Base-by-base conservation (phyloP, 1,139 yeast species). In the Entelexis paramagnoliae region DNA sequence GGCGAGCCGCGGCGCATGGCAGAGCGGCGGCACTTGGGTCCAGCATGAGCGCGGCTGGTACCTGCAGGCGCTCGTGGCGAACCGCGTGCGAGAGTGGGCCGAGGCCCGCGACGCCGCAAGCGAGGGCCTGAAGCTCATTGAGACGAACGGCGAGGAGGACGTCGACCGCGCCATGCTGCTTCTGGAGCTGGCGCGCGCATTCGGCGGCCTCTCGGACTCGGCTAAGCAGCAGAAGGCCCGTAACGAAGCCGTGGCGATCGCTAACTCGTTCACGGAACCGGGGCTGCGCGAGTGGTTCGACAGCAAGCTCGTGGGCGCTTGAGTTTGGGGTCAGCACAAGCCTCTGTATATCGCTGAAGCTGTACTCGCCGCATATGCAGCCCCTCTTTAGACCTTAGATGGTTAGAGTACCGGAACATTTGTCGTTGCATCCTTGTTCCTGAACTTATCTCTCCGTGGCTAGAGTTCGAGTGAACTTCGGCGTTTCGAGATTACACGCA, bases 121-220 rank as follows among this genome's bases (percentile, higher is more conserved):
- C 19, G 46, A 32, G 22, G 46, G 46, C n/a, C 4, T 43, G 9
- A 9, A 22, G 6, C 14, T 22, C 4, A 43, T 43, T 8, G 46
- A 32, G 19, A 17, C 30, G n/a, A 20, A 43, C 14, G 46, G 38
- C 30, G 46, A 43, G 20, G 46, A 43, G 22, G 46, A 43, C n/a
- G 46, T 43, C 9, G 46, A 43, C 30, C 17, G 22, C 24, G 46
- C 46, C 10, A 4, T 13, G 7, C 22, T 32, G 9, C 17, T 43
- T 3, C n/a, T 43, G 4, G 46, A 32, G 38, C 30, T 32, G 10
- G 36, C 46, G n/a, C 36, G 46, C 22, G 46, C 46, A 2, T 20
- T 32, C 22, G 22, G 30, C 5, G 30, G 30, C 20, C n/a, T 40
- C 2, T 26, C 32, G 5, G 14, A 40, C 20, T 7, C 14, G 1